Conservation (phyloP, 805 yeast species). For the Limtongozyma cylindracea region DNA sequence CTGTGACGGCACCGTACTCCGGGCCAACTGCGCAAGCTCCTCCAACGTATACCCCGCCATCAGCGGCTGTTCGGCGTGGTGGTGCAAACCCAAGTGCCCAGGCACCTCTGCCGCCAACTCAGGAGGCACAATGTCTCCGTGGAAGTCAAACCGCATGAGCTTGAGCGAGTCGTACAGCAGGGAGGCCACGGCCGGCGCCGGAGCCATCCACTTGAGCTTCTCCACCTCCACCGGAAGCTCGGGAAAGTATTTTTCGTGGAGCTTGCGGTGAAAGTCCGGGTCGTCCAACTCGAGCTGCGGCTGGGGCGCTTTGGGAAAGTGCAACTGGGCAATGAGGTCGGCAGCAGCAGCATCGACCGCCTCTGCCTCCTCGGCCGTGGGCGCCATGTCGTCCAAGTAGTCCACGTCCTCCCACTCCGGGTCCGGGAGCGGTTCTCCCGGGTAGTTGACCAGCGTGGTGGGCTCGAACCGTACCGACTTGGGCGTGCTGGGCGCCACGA, state of each 20-base stretch:
- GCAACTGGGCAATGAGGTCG: constrained; percentile 21
- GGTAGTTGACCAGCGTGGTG: constrained; percentile 1
- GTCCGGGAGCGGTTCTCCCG: constrained; percentile 8
- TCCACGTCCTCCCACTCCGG: constrained; percentile 5
- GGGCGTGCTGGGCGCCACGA: too few species aligned
- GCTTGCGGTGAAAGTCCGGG: constrained; percentile 52
- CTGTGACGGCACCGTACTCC: constrained; percentile 69
- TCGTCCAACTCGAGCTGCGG: constrained; percentile 37
- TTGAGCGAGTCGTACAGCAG: constrained; percentile 26
- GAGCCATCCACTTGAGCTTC: constrained; percentile 80
- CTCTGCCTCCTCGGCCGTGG: constrained; percentile 12
- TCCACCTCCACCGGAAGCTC: constrained; percentile 66
- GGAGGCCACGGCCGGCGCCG: constrained; percentile 14
- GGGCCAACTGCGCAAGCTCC: constrained; percentile 55
- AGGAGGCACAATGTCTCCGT: constrained; percentile 57
- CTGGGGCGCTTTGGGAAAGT: constrained; percentile 32
- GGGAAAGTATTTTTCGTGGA: constrained; percentile 74
- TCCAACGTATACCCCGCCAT: constrained; percentile 80
- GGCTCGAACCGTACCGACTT: constrained; percentile 9
- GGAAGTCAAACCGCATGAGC: constrained; percentile 71
- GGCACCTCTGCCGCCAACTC: constrained; percentile 20
- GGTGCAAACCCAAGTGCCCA: constrained; percentile 54
- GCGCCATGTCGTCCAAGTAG: constrained; percentile 23
- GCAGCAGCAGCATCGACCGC: constrained; percentile 15
- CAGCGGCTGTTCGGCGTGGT: constrained; percentile 73